These are phyloP conservation scores for Tephrocybe sp. DNA, from an alignment of 768 basidiomycete genomes.

Conservation along the genomic window DNA sequence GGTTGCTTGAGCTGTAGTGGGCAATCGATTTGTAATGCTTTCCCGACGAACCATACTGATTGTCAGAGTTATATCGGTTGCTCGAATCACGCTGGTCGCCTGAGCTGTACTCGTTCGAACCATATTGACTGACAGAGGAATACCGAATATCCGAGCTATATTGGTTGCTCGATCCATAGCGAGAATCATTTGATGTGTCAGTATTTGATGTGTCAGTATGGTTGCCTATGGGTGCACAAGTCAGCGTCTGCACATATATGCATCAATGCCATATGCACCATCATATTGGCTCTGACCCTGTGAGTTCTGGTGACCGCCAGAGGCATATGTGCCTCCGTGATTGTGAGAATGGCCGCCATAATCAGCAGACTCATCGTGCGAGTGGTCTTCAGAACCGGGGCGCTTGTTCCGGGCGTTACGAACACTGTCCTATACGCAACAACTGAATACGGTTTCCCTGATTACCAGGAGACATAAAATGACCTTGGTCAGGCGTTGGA, in stretches of 20 bases:
- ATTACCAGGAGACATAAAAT: slow-evolving; percentile 4
- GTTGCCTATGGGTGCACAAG: neutral
- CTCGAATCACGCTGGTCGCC: neutral
- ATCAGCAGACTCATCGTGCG: slow-evolving; percentile 33
- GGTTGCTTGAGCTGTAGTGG: slow-evolving; percentile 3
- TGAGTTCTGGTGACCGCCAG: slow-evolving; percentile 14
- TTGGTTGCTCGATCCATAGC: neutral
- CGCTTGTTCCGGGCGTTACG: slow-evolving; percentile 58
- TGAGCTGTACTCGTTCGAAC: slow-evolving; percentile 1
- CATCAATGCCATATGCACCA: neutral
- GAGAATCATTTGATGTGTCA: neutral
- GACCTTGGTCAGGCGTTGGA: slow-evolving; percentile 56
- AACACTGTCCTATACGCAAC: slow-evolving; percentile 45
- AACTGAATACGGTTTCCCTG: neutral
- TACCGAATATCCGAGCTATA: neutral
- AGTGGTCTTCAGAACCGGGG: slow-evolving; percentile 44
- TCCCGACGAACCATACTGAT: slow-evolving; percentile 1
- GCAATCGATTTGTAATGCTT: slow-evolving; percentile 4
- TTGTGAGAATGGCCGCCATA: slow-evolving; percentile 15
- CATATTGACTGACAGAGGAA: neutral
- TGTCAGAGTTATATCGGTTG: neutral
- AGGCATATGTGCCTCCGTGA: slow-evolving; percentile 11
- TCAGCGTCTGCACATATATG: neutral
- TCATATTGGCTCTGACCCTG: slow-evolving; percentile 15
- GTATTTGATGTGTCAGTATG: slow-evolving; percentile 2